Base-by-base conservation (phyloP, 345 rosid genomes). In the Syzygium grande region DNA sequence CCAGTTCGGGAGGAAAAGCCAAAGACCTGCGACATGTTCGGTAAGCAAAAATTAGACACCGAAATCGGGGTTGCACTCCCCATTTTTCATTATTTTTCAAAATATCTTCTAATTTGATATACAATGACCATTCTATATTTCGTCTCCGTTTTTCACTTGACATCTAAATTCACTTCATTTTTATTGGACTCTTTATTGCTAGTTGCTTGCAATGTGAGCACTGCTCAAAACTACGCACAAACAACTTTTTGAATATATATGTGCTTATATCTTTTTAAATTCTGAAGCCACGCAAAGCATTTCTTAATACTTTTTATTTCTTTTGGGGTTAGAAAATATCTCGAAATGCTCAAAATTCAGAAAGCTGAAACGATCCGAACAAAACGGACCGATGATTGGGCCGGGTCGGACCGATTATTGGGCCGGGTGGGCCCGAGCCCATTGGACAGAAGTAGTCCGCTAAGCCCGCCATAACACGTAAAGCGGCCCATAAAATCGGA, bases 11-110 rank as follows among this genome's bases (percentile, higher is more conserved):
- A 55, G 11, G 3, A 17, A 68, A 34, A 27, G 19, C 19, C 6
- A 65, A 3, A 65, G 34, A 1, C 11, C 3, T 0, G 0, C 0
- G 5, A 29, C 6, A 29, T 29, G 22, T 9, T 8, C 1, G 7
- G 78, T 17, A 15, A 2, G 1, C 77, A 8, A 6, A 53, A 29
- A 30, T 16, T 11, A 68, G 17, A 68, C 12, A 8, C 7, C 3
- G 6, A 34, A 34, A 9, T 17, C 2, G 5, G 25, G 22, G 7
- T 17, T 5, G 4, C 0, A 0, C 1, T 73, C 25, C 7, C 7
- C 22, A 4, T 68, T 17, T 9, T 17, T 1, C 2, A 8, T 19
- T 12, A 30, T 19, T 68, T 68, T 19, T 17, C 11, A 30, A 17
- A 19, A 17, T 9, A 68, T 9, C 9, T 17, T 34, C 22, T 34